Evolutionary conservation across 139 green algal genomes (phyloP), one percentile per base, ranked within the genome.

Genomic region (Astrephomene gubernaculifera): DNA sequence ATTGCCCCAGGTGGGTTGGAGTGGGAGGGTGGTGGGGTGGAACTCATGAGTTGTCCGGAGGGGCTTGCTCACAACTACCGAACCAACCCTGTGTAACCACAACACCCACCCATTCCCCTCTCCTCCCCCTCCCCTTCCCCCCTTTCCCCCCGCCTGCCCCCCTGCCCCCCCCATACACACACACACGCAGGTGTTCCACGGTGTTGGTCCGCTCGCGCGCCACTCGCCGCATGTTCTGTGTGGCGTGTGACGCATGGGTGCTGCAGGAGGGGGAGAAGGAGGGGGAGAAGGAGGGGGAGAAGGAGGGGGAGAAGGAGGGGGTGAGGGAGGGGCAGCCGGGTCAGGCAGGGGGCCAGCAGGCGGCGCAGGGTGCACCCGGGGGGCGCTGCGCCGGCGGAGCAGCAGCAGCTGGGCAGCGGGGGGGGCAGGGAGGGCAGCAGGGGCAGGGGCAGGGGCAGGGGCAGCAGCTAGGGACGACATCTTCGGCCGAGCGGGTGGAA

Each of bases 151-250:
- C 12, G 49, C 49, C 49, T 17, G 12, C 49, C 12, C 49, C 49
- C 17, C 49, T 17, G 12, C 17, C 49, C 17, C 49, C 49, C 17
- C 49, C 12, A 12, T 57, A 17, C 49, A 57, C 49, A 17, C 49
- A 25, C 71, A 27, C 36, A 7, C 35, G 8, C 65, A 86, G 81
- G 38, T 86, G 81, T 53, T 61, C 44, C 41, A 86, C 81, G 2
- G 68, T 79, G 6, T n/a, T 86, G 49, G 81, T 86, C 3, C 68
- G 81, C 25, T 60, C 68, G 25, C 71, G 72, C 29, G 49, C 52
- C 70, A 65, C 60, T 53, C 35, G 38, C 12, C 71, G 64, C 44
- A 83, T 87, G 71, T 87, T 87, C 63, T 87, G 83, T 25, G 83
- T 87, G 33, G 35, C 52, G 8, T 87, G 83, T 29, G 83, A 87